A percentile compares a stretch with the other conserved stretches of the same genome.
phyloP scores from a whole-genome alignment of 768 basidiomycete species.

The Tulasnella calospora region DNA sequence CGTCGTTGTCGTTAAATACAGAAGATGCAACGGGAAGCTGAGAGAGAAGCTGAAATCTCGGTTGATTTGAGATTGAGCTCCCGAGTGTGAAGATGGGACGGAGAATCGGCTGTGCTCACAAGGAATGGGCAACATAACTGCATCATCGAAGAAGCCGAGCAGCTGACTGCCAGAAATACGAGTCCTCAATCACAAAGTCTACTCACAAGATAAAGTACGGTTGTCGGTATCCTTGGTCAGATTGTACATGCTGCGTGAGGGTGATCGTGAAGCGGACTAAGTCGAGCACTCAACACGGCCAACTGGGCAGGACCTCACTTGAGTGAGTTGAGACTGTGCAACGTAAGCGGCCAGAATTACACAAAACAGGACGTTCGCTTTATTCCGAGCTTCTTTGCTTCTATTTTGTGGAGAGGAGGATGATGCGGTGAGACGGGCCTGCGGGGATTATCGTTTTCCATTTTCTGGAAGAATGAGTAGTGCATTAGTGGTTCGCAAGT shows the following conservation, averaged over 20 bases:
- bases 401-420: not conserved
- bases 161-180: not conserved
- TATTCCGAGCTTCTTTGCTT: not conserved
- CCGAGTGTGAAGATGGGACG: not conserved
- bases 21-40: conserved; percentile 79
- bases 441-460: not conserved
- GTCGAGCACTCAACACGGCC: not conserved
- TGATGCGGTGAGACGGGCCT: not conserved
- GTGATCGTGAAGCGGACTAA: not conserved
- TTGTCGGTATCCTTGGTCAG: conserved; percentile 68
- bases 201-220: conserved; percentile 84
- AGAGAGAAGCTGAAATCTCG: conserved; percentile 47
- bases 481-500: not conserved
- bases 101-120: conserved; percentile 28
- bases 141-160: conserved; percentile 34
- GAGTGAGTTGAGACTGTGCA: conserved; percentile 66
- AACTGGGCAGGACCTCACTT: conserved; percentile 46
- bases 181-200: not conserved
- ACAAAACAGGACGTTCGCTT: conserved; percentile 23
- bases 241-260: conserved; percentile 65
- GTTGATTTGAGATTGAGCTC: not conserved
- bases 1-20: conserved; percentile 54
- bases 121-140: conserved; percentile 80
- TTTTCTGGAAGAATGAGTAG: not conserved
- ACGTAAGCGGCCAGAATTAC: conserved; percentile 53